phyloP scores from a whole-genome alignment of 2,329 filamentous ascomycete species.

The Penicillium hesseltinei region DNA sequence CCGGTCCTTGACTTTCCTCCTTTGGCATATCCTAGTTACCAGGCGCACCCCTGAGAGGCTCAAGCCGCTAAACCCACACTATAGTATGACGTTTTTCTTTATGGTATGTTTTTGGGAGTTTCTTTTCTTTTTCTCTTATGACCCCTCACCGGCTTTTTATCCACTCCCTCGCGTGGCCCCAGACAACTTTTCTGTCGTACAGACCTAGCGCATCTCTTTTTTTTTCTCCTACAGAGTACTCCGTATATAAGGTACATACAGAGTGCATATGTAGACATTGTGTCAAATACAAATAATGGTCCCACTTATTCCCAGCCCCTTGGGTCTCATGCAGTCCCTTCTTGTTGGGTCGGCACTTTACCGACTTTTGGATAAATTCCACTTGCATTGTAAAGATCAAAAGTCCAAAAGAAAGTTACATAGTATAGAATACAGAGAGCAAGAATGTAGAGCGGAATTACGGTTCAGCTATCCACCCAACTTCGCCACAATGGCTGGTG shows the following conservation, averaged over 20 bases:
- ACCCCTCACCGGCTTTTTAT: constrained; percentile 23
- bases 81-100: constrained; percentile 9
- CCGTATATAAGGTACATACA: not conserved
- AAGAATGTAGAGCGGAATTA: not conserved
- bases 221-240: not conserved
- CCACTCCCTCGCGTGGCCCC: constrained; percentile 22
- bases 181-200: constrained; percentile 18
- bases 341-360: constrained; percentile 27
- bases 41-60: constrained; percentile 9
- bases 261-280: not conserved
- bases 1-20: constrained; percentile 10
- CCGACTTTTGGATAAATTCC: constrained; percentile 22
- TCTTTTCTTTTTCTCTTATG: not conserved
- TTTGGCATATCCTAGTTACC: constrained; percentile 3
- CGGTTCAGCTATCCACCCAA: not conserved
- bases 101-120: not conserved
- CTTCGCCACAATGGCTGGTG: constrained; percentile 1
- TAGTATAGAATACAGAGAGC: not conserved
- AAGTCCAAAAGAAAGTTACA: not conserved
- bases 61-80: constrained; percentile 1
- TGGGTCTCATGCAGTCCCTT: constrained; percentile 21
- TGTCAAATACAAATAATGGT: constrained; percentile 20
- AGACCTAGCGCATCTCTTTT: constrained; percentile 13
- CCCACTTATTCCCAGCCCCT: constrained; percentile 24
- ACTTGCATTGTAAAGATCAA: not conserved